Evolutionary conservation across 805 yeast species (phyloP).

Genomic region (Ogataea methylovora): DNA sequence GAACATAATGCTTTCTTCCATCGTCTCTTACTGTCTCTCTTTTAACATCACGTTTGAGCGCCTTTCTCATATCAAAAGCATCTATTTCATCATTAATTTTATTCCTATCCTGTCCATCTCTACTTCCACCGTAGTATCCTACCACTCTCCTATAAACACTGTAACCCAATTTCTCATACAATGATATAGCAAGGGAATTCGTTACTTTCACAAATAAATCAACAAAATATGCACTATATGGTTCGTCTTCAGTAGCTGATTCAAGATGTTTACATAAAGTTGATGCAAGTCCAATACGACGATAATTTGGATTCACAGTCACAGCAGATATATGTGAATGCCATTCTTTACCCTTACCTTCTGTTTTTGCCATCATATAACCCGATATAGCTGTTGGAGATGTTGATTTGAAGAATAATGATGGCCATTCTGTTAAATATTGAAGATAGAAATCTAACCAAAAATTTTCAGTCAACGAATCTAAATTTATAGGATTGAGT

Average conservation of each 20-base stretch:
- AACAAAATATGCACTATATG: constrained; percentile 74
- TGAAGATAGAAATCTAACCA: constrained; percentile 76
- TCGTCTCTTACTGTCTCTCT: constrained; percentile 46
- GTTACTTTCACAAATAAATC: constrained; percentile 90
- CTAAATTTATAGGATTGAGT: constrained; percentile 72
- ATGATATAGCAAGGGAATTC: constrained; percentile 66
- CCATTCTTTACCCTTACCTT: constrained; percentile 81
- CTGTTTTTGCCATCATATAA: constrained; percentile 94
- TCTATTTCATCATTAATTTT: constrained; percentile 60
- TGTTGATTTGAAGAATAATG: constrained; percentile 69
- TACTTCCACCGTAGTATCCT: constrained; percentile 67
- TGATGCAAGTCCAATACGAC: constrained; percentile 83
- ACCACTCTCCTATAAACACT: constrained; percentile 79
- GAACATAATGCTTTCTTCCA: constrained; percentile 52
- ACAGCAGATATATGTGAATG: constrained; percentile 97
- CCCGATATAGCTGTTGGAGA: constrained; percentile 38
- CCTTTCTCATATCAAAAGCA: constrained; percentile 82
- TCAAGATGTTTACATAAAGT: constrained; percentile 69
- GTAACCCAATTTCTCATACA: constrained; percentile 85
- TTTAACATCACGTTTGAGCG: constrained; percentile 49
- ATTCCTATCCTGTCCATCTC: constrained; percentile 23
- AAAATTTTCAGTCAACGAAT: constrained; percentile 88
- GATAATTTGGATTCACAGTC: constrained; percentile 72
- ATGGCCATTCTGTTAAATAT: constrained; percentile 82
- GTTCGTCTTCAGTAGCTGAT: constrained; percentile 61